These are phyloP conservation scores for Ophiocordyceps unilateralis DNA, from an alignment of 2,329 filamentous ascomycete species.

Conservation along the genomic window DNA sequence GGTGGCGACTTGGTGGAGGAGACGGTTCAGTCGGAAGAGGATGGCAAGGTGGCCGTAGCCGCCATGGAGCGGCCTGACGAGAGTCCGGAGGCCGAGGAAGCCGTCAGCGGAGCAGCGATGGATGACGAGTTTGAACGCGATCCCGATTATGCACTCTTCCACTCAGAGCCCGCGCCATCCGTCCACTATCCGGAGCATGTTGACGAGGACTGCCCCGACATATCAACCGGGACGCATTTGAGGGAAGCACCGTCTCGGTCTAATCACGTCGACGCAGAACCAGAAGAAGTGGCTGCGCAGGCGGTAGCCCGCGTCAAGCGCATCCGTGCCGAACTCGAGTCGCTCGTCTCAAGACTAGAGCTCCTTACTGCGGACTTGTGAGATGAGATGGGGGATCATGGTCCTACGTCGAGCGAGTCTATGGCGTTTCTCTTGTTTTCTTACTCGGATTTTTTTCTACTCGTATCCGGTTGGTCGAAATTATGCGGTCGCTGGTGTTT, in stretches of 20 bases:
- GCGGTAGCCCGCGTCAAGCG: constrained; percentile 33
- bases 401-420: no score
- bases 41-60: constrained; percentile 36
- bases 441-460: no score
- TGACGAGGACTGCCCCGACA: constrained; percentile 14
- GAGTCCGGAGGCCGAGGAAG: not conserved
- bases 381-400: no score
- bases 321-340: constrained; percentile 22
- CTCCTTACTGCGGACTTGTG: constrained; percentile 18
- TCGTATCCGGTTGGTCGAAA: no score
- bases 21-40: constrained; percentile 25
- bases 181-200: not conserved
- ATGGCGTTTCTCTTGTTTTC: no score
- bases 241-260: constrained; percentile 45
- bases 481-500: no score
- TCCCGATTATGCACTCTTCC: constrained; percentile 43
- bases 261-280: constrained; percentile 38
- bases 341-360: constrained; percentile 19
- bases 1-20: constrained; percentile 31
- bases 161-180: constrained; percentile 18
- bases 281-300: constrained; percentile 26
- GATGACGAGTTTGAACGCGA: constrained; percentile 47
- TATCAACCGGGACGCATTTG: constrained; percentile 35
- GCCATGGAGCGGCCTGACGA: constrained; percentile 31
- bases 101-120: constrained; percentile 8